Base-by-base conservation (phyloP, 2,329 filamentous ascomycete species). In the Aspergillus novoparasiticus region DNA sequence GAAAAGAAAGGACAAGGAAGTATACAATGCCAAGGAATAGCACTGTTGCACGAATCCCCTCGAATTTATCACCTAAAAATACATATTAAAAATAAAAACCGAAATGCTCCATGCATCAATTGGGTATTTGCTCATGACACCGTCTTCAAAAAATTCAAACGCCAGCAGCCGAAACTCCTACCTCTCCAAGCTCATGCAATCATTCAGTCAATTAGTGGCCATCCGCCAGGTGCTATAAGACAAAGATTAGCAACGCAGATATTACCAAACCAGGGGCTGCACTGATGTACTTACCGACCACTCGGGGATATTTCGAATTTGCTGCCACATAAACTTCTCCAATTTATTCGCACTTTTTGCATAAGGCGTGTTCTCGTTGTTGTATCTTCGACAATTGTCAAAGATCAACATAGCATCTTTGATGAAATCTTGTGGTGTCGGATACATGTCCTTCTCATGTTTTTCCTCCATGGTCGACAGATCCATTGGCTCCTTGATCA, bases 401-500 rank as follows among this genome's bases (percentile, higher is more conserved):
- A 96, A 97, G 68, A 99, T 89, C 72, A 98, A 86, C 74, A 89
- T 90, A 11, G 94, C 92, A 76, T 99, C 95, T 66, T 86, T 87
- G 80, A 94, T 89, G 71, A 99, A 97, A 72, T 98, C 95, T 74
- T 98, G 93, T 0, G 95, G 94, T 0, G 88, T 93, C 19, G 89
- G 87, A 75, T 99, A 99, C 73, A 94, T 87, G 79, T 98, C 95
- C 45, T 93, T 92, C 74, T 98, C 94, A 67, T 97, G 90, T 79
- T 96, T 96, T 70, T 88, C 89, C 79, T 98, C 95, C 94, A 99
- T 98, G 23, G 94, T 97, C 55, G 87, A 90, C 55, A 97, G 84
- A 75, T 97, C 95, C 95, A 99, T 99, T 41, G 95, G 95, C 77
- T 97, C 91, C 75, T 94, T 94, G 82, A 99, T 99, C 65, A 98